Evolutionary conservation across 805 yeast genomes (phyloP), one percentile per base, ranked within the genome.

Genomic region (Kodamaea sagamina): DNA sequence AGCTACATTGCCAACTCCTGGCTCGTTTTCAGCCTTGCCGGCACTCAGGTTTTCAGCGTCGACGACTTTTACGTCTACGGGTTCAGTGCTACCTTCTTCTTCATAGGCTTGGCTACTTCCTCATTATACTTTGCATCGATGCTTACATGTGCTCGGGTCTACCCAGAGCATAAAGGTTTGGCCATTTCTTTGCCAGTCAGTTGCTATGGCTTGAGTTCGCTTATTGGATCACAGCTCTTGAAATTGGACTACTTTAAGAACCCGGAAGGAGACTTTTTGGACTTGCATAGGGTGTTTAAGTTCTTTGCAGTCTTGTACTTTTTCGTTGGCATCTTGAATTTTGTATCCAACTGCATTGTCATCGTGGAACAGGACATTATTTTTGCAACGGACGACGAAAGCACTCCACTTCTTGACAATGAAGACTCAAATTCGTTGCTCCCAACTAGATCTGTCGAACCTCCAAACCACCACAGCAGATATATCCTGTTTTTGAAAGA

Each of bases 181-280:
- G 86, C 96, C 24, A 88, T 92, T 34, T 84, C 95, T 41, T 75
- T 86, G 35, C 99, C 99, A 0, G 90, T 92, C 2, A 79, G 95
- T 0, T 84, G 84, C 49, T 90, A 85, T 61, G 99, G 98, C 1
- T 56, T 89, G 22, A 84, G 95, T 4, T 78, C 95, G 1, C 68
- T 93, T 43, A 62, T 90, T 37, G 84, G 86, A 3, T 76, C 96
- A 0, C 89, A 82, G 58, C 57, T 78, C 35, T 62, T 78, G 58
- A 77, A 72, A 46, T 57, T 74, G 17, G 49, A 51, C 6, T 67
- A 62, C 58, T 69, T 81, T 53, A 48, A 47, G 37, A 26, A 61
- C 61, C 50, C 49, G 63, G 39, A 54, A 4, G 50, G 48, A 0
- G 50, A 50, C 5, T 54, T 54, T 12, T 55, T 85, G 34, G 72